These are phyloP conservation scores for Pseudotulostoma volvatum DNA, from an alignment of 495 filamentous ascomycete genomes.

Conservation along the genomic window DNA sequence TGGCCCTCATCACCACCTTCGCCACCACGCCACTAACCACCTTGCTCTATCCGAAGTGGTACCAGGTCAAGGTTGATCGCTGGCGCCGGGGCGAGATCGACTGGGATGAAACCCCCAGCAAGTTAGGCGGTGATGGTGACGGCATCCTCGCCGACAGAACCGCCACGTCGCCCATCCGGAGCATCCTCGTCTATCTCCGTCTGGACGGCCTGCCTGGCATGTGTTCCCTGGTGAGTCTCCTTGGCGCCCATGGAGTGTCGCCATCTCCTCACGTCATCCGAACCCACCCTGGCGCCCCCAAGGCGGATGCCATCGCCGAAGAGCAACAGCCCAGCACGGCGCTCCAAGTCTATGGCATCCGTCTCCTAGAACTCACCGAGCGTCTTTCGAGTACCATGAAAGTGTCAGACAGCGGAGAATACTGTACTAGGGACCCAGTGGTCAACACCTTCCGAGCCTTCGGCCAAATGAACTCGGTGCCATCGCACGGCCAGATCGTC, in stretches of 20 bases:
- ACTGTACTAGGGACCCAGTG: conserved; percentile 64
- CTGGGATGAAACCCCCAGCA: conserved; percentile 60
- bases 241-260: conserved; percentile 23
- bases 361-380: conserved; percentile 77
- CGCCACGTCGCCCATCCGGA: conserved; percentile 20
- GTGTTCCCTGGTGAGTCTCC: conserved; percentile 66
- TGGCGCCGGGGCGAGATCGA: conserved; percentile 88
- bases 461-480: conserved; percentile 67
- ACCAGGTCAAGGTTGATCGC: conserved; percentile 78
- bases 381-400: conserved; percentile 93
- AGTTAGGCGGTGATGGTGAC: conserved; percentile 16
- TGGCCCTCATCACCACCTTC: conserved; percentile 88
- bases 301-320: conserved; percentile 1
- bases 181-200: conserved; percentile 54
- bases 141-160: conserved; percentile 18
- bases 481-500: conserved; percentile 63
- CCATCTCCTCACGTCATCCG: conserved; percentile 30
- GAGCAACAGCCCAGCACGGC: conserved; percentile 7
- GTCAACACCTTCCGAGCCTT: conserved; percentile 86
- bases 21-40: conserved; percentile 72
- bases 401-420: conserved; percentile 67
- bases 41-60: conserved; percentile 69
- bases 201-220: conserved; percentile 77
- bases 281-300: conserved; percentile 10
- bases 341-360: conserved; percentile 70